Evolutionary conservation across 768 basidiomycete species (phyloP).

Genomic region (Boletus huronensis): DNA sequence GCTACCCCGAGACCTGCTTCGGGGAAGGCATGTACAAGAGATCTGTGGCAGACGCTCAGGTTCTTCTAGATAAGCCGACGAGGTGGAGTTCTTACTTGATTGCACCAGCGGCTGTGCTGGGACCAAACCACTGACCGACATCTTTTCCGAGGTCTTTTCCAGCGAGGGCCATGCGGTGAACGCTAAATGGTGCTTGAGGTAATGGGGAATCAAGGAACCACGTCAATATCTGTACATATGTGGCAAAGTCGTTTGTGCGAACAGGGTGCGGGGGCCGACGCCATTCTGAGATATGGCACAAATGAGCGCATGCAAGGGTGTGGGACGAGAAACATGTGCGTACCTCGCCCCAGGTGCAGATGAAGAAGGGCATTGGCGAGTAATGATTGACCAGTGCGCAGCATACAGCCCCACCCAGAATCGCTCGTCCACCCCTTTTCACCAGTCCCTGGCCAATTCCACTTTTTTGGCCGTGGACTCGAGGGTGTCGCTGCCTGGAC

Average conservation of each 20-base stretch:
- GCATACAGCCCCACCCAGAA: slow-evolving; percentile 90
- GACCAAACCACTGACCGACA: slow-evolving; percentile 97
- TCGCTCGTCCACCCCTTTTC: slow-evolving; percentile 84
- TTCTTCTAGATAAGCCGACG: not conserved
- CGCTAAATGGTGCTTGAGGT: slow-evolving; percentile 83
- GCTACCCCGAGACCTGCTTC: slow-evolving; percentile 78
- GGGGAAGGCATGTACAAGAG: slow-evolving; percentile 74
- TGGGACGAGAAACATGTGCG: slow-evolving; percentile 13
- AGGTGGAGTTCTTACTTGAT: slow-evolving; percentile 60
- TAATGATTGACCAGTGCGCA: slow-evolving; percentile 81
- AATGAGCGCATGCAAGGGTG: slow-evolving; percentile 7
- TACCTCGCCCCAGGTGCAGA: slow-evolving; percentile 73
- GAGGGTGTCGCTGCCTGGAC: slow-evolving; percentile 34
- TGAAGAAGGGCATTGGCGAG: slow-evolving; percentile 77
- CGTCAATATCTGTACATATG: slow-evolving; percentile 85
- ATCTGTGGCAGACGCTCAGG: slow-evolving; percentile 39
- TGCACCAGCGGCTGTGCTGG: slow-evolving; percentile 95
- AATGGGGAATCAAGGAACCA: slow-evolving; percentile 95
- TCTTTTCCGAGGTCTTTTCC: slow-evolving; percentile 95
- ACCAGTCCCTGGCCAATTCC: slow-evolving; percentile 60
- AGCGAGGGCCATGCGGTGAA: slow-evolving; percentile 93
- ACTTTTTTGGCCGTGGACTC: slow-evolving; percentile 48
- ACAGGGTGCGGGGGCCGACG: slow-evolving; percentile 64
- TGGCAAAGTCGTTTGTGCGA: slow-evolving; percentile 65
- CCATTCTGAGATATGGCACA: slow-evolving; percentile 60